A percentile compares a stretch with the other conserved stretches of the same genome.
Conservation (phyloP, 2,329 filamentous ascomycete species). For the Zasmidium angulare region DNA sequence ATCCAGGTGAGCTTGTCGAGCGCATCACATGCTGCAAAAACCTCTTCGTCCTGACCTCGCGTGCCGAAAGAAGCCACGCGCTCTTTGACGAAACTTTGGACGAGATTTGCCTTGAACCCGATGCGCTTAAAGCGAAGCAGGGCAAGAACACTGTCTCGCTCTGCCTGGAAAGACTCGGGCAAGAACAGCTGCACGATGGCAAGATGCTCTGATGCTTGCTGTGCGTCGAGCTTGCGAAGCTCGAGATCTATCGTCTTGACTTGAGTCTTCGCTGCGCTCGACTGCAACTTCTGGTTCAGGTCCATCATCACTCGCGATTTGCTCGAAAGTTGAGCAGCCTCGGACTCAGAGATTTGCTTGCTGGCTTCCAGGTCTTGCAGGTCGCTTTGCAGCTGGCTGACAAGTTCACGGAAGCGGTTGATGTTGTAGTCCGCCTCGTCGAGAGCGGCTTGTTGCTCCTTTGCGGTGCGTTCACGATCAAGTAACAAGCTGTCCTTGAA, state of each 20-base stretch:
- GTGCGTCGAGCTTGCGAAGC: slow-evolving; percentile 78
- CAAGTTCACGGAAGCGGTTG: slow-evolving; percentile 82
- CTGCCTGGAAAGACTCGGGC: slow-evolving; percentile 76
- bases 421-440: slow-evolving; percentile 91
- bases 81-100: slow-evolving; percentile 77
- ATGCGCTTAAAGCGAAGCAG: slow-evolving; percentile 85
- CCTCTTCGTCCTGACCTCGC: slow-evolving; percentile 72
- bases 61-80: slow-evolving; percentile 67
- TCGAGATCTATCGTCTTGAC: slow-evolving; percentile 93
- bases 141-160: slow-evolving; percentile 83
- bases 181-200: slow-evolving; percentile 86
- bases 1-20: slow-evolving; percentile 86
- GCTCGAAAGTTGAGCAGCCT: slow-evolving; percentile 85
- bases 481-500: slow-evolving; percentile 79
- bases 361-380: slow-evolving; percentile 90
- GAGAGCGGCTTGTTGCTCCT: slow-evolving; percentile 74
- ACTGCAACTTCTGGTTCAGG: slow-evolving; percentile 88
- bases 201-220: slow-evolving; percentile 85
- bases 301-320: slow-evolving; percentile 95
- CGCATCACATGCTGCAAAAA: slow-evolving; percentile 77
- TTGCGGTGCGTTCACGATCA: slow-evolving; percentile 73
- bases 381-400: slow-evolving; percentile 80
- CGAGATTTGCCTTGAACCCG: slow-evolving; percentile 79
- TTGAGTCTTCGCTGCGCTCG: slow-evolving; percentile 86
- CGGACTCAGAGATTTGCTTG: slow-evolving; percentile 86